Evolutionary conservation across 441 rosid genomes (phyloP).

Genomic region (Pelargonium exstipulatum): DNA sequence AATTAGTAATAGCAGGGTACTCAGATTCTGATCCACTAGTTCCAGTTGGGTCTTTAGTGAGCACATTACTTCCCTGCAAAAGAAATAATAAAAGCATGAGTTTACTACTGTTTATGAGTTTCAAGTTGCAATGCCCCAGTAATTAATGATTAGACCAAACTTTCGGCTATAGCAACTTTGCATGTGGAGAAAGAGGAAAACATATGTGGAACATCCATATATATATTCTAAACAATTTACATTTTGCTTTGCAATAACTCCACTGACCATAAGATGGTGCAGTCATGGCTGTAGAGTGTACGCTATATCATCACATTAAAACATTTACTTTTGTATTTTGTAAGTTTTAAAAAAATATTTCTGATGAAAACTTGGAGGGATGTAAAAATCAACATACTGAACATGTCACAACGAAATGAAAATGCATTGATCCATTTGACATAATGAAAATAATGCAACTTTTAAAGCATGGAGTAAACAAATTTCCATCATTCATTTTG

Average conservation of each 20-base stretch:
- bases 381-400: neutral
- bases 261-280: neutral
- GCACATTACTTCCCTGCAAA: slow-evolving; percentile 31
- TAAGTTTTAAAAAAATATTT: neutral
- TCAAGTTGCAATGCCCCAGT: neutral
- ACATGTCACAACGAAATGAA: neutral
- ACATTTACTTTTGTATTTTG: neutral
- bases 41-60: slow-evolving; percentile 14
- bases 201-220: neutral
- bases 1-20: slow-evolving; percentile 20
- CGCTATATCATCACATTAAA: slow-evolving; percentile 11
- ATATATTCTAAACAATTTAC: neutral
- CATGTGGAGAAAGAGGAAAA: slow-evolving; percentile 1
- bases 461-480: neutral
- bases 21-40: slow-evolving; percentile 21
- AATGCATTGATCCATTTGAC: neutral
- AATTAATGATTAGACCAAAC: neutral
- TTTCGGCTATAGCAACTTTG: slow-evolving; percentile 5
- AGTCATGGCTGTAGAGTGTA: neutral
- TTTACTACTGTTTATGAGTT: neutral
- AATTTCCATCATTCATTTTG: neutral
- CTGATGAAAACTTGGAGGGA: neutral
- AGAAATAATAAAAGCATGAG: slow-evolving; percentile 12
- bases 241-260: neutral
- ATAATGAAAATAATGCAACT: neutral